These are phyloP conservation scores for Echinochloa phyllopogon DNA, from an alignment of 176 grass and related monocot genomes.

Conservation along the genomic window DNA sequence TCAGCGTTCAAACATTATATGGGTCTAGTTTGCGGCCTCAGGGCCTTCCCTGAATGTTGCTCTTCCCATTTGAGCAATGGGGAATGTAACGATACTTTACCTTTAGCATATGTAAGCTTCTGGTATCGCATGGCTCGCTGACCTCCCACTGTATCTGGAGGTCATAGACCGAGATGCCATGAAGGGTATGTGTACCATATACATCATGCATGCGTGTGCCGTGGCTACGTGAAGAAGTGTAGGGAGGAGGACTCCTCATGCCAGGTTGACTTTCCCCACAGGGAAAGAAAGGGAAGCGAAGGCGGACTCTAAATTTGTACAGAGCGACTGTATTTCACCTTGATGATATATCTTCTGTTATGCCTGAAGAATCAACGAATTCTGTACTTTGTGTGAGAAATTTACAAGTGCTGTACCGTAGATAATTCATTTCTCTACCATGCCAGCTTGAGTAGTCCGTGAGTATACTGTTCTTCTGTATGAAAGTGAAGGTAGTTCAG, in stretches of 20 bases:
- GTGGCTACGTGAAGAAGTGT: constrained; percentile 49
- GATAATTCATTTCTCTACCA: no score
- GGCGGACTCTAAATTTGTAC: constrained; percentile 49
- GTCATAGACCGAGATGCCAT: constrained; percentile 14
- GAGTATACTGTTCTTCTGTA: background rate
- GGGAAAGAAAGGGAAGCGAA: background rate
- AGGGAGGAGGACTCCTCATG: constrained; percentile 31
- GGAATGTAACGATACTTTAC: constrained; percentile 46
- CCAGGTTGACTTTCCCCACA: constrained; percentile 15
- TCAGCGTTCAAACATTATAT: constrained; percentile 36
- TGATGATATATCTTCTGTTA: background rate
- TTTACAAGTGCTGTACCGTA: background rate
- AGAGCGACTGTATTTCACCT: constrained; percentile 34
- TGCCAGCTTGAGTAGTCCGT: no score
- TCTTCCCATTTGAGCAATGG: constrained; percentile 41
- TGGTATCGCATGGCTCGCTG: constrained; percentile 30
- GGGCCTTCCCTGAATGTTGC: constrained; percentile 24
- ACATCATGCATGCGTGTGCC: constrained; percentile 47
- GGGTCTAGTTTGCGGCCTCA: constrained; percentile 47
- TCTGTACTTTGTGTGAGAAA: background rate
- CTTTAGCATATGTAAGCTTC: constrained; percentile 56
- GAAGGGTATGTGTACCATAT: constrained; percentile 34
- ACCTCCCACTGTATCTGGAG: constrained; percentile 6
- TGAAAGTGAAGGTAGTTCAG: no score
- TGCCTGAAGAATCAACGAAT: background rate